Base-by-base conservation (phyloP, 2,329 filamentous ascomycete species). In the Xylariaceae sp. region DNA sequence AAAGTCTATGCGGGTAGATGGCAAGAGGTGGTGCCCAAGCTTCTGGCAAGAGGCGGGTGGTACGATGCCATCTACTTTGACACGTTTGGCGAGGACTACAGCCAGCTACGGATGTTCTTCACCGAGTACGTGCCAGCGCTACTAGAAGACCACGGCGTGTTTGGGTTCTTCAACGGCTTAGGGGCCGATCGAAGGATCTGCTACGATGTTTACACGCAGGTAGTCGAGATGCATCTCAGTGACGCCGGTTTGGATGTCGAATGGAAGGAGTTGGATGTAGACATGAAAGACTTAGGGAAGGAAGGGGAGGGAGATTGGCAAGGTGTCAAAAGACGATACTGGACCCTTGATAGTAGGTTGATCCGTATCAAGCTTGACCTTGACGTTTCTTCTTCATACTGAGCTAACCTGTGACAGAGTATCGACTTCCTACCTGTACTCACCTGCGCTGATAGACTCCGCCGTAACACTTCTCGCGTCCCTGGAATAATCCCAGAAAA, bases 31-130 rank as follows among this genome's bases (percentile, higher is more conserved):
- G 78, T 93, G 16, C 89, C 88, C 0, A 77, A 78, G 48, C 77
- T 96, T 7, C 75, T 93, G 1, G 83, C 85, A 56, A 76, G 85
- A 41, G 89, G 89, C 9, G 82, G 89, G 66, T 77, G 86, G 12
- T 93, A 93, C 68, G 90, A 96, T 70, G 90, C 89, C 23, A 91
- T 99, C 64, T 99, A 98, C 78, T 98, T 97, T 69, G 95, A 99
- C 71, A 99, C 95, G 0, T 98, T 98, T 73, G 95, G 92, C 6
- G 95, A 99, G 75, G 90, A 95, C 61, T 99, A 98, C 74, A 79
- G 81, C 2, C 90, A 93, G 71, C 84, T 98, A 23, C 88, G 89
- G 45, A 81, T 87, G 57, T 97, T 98, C 77, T 96, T 98, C 71
- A 88, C 84, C 2, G 95, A 98, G 72, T 86, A 89, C 65, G 87